These are phyloP conservation scores for Calvatia gigantea DNA, from an alignment of 768 basidiomycete genomes.

Conservation along the genomic window DNA sequence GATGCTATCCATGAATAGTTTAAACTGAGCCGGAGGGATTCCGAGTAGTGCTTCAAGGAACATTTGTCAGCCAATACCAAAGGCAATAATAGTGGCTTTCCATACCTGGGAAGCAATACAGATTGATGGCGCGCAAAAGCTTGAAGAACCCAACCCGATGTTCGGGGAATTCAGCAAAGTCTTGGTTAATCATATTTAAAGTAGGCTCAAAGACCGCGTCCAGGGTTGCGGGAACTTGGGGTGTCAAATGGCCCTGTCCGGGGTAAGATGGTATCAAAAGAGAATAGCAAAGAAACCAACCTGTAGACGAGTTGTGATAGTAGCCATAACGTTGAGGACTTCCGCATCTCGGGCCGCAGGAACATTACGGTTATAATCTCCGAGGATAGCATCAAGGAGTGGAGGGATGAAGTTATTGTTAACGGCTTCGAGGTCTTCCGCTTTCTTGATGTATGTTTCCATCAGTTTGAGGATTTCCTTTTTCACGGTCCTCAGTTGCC, in stretches of 20 bases:
- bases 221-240: conserved; percentile 91
- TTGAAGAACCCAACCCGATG: conserved; percentile 98
- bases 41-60: conserved; percentile 64
- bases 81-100: conserved; percentile 17
- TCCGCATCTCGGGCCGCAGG: conserved; percentile 94
- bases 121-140: conserved; percentile 86
- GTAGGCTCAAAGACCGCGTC: conserved; percentile 98
- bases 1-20: conserved; percentile 96
- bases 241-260: conserved; percentile 73
- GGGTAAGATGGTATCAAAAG: conserved; percentile 12
- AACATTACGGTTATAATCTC: conserved; percentile 94
- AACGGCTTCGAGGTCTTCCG: conserved; percentile 93
- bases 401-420: conserved; percentile 93
- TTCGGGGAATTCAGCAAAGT: conserved; percentile 98
- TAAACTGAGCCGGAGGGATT: conserved; percentile 91
- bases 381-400: conserved; percentile 93
- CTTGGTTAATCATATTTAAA: conserved; percentile 98
- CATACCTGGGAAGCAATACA: conserved; percentile 91
- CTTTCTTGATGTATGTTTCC: conserved; percentile 97
- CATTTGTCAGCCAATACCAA: conserved; percentile 7
- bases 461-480: conserved; percentile 97
- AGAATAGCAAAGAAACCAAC: conserved; percentile 44
- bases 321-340: conserved; percentile 95
- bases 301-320: conserved; percentile 84
- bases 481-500: conserved; percentile 93